phyloP scores from a whole-genome alignment of 768 basidiomycete species.

The Xerocomus spinulosus region DNA sequence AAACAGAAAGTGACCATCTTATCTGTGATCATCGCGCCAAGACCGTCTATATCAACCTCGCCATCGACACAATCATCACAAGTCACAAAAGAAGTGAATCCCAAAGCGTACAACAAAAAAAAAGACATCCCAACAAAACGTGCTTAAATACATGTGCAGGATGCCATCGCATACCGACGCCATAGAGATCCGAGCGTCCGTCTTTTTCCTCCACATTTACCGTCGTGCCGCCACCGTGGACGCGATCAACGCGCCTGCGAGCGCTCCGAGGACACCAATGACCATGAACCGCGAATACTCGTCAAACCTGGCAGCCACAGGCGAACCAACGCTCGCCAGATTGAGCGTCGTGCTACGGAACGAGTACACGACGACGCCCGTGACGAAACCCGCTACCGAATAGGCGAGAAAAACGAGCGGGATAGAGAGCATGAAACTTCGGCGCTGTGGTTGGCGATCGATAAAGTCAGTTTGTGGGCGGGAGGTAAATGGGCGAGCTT shows the following conservation, averaged over 20 bases:
- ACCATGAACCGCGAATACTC: constrained; percentile 33
- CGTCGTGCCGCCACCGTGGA: constrained; percentile 35
- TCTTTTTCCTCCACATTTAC: neutral
- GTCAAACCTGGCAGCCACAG: constrained; percentile 43
- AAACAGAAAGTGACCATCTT: no score
- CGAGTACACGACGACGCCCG: constrained; percentile 61
- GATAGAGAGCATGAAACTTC: constrained; percentile 60
- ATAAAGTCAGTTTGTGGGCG: constrained; percentile 1
- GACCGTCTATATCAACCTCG: no score
- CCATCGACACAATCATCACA: no score
- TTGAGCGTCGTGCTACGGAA: constrained; percentile 48
- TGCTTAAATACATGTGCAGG: neutral
- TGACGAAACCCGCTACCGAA: constrained; percentile 62
- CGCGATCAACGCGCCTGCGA: constrained; percentile 58
- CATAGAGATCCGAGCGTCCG: neutral
- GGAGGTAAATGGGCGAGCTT: constrained; percentile 3
- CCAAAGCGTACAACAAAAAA: neutral
- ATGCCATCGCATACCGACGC: neutral
- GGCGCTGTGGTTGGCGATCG: constrained; percentile 33
- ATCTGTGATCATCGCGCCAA: no score
- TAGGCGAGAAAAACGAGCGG: constrained; percentile 73
- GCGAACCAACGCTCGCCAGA: constrained; percentile 29
- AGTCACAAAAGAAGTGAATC: neutral
- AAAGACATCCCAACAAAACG: neutral
- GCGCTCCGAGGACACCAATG: constrained; percentile 57